Base-by-base conservation (phyloP, 1,284 basidiomycete species). In the Anthracocystis setariae region DNA sequence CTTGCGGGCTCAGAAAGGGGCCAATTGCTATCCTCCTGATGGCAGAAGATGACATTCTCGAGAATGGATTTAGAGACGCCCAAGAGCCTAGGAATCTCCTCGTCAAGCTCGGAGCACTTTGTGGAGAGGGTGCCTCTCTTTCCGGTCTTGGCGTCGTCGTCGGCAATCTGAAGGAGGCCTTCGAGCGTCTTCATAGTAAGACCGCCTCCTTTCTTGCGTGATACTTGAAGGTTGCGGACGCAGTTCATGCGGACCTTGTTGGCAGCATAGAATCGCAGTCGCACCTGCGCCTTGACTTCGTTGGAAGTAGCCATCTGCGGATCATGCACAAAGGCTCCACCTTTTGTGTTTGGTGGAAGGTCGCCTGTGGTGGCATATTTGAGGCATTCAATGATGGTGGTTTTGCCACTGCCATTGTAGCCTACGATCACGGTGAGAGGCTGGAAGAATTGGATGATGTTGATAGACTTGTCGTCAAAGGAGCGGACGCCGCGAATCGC, bases 1-100 rank as follows among this genome's bases (percentile, higher is more conserved):
- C 89, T 88, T 0, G 92, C 86, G 0, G 95, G 92, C 78, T 98
- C 96, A 0, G 94, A 88, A 13, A 99, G 86, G 0, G 96, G 96
- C 96, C 96, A 99, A 79, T 94, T 97, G 0, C 93, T 94, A 60
- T 99, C 96, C 80, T 99, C 96, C 85, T 99, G 96, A 84, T 99
- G 96, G 84, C 96, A 99, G 81, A 99, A 98, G 64, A 99, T 98
- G 78, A 98, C 95, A 81, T 97, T 98, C 80, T 98, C 95, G 20
- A 98, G 88, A 46, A 99, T 95, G 8, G 94, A 90, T 83, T 93
- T 94, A 12, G 93, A 96, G 3, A 98, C 95, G 42, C 96, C 96
- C n/a, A 98, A 72, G 15, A 77, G 68, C 8, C 88, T 12, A 92
- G 85, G 61, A 90, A 98, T 94, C 83, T 98, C 96, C 15, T 88